phyloP scores from a whole-genome alignment of 805 yeast species.

The Cyberlindnera veronae region DNA sequence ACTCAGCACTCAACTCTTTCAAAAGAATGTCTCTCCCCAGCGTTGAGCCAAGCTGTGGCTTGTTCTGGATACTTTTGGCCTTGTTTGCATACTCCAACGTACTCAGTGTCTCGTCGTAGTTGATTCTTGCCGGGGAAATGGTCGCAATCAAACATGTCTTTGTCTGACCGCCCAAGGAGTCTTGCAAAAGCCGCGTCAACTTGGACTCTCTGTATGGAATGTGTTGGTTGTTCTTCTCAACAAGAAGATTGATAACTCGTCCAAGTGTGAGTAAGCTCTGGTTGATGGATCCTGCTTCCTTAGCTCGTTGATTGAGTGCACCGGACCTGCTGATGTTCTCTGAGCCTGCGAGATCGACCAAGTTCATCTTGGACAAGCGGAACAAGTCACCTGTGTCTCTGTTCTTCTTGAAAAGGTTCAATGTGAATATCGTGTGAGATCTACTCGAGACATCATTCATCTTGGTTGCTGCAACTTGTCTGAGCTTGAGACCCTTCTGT shows the following conservation, averaged over 20 bases:
- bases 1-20: conserved; percentile 46
- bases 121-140: conserved; percentile 74
- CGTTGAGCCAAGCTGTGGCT: conserved; percentile 59
- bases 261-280: conserved; percentile 86
- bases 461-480: conserved; percentile 71
- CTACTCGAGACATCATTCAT: conserved; percentile 72
- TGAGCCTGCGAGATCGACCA: conserved; percentile 94
- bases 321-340: conserved; percentile 89
- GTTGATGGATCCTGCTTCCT: conserved; percentile 92
- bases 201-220: conserved; percentile 86
- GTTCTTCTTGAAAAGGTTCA: conserved; percentile 48
- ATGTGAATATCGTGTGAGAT: conserved; percentile 74
- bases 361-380: conserved; percentile 67
- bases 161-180: conserved; percentile 83
- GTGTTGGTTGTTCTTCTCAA: conserved; percentile 57
- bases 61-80: conserved; percentile 76
- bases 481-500: conserved; percentile 51
- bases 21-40: conserved; percentile 48
- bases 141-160: conserved; percentile 87
- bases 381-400: conserved; percentile 42
- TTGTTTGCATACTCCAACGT: conserved; percentile 86
- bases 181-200: conserved; percentile 69
- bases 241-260: conserved; percentile 75
- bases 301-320: conserved; percentile 78
- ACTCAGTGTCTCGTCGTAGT: conserved; percentile 78